Base-by-base conservation (phyloP, 352 stramenopile species). In the Phytopythium oedochilum region DNA sequence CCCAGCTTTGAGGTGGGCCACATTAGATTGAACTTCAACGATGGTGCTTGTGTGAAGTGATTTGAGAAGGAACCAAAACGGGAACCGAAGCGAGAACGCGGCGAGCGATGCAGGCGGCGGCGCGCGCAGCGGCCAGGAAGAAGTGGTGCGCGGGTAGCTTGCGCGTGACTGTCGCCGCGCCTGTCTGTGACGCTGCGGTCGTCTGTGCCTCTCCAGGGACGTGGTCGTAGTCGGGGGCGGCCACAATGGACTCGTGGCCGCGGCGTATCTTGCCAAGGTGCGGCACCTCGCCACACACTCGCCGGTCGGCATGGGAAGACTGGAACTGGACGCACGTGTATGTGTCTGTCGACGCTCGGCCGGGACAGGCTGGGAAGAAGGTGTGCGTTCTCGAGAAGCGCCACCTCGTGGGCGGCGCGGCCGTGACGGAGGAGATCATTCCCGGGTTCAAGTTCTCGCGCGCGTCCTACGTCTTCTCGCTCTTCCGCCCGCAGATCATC, bases 401-500 rank as follows among this genome's bases (percentile, higher is more conserved):
- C 2, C 76, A 94, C 52, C 22, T 97, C n/a, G 73, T 97, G 3
- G 89, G 89, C 2, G 89, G 89, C 4, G 89, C 89, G 9, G 89
- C 89, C 0, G 88, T 97, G 43, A 97, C 89, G 6, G 89, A 97
- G 59, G 89, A 97, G 55, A 89, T 97, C 58, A 79, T 97, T 42
- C 84, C 87, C 0, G 86, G 88, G 18, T 97, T 95, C 70, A 88
- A 91, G 35, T 97, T 97, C 64, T 96, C 86, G 35, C 78, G 89
- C 34, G 89, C 83, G 11, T 97, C 89, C 32, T 97, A 97, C 63
- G 79, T 97, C 10, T 91, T 93, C 53, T 93, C 87, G 40, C 74
- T 97, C 18, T 93, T 97, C 45, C 78, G 89, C 1, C 89, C 89
- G 43, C 77, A 91, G 58, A 94, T 97, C 54, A 97, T 97, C 57